Conservation (phyloP, 2,329 filamentous ascomycete genomes). For the Pestalotiopsis fici region DNA sequence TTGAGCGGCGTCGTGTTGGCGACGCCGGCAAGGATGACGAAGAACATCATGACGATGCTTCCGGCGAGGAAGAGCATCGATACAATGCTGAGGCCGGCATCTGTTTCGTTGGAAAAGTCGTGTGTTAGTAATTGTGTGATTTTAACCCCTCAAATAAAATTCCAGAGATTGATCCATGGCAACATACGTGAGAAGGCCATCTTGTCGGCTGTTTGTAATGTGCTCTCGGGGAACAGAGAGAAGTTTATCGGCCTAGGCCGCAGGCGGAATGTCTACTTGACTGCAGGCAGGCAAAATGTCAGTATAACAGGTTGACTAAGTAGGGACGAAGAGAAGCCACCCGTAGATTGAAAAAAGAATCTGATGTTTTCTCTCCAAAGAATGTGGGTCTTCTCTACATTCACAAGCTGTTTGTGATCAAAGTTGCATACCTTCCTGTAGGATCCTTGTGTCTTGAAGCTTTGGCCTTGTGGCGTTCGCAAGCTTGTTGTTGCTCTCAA, state of each 20-base stretch:
- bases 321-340: not conserved
- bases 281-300: not conserved
- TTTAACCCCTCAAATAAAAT: no score
- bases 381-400: not conserved
- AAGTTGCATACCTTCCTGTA: slow-evolving; percentile 2
- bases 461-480: not conserved
- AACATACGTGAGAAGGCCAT: slow-evolving; percentile 8
- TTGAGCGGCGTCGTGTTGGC: slow-evolving; percentile 58
- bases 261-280: not conserved
- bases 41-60: slow-evolving; percentile 57
- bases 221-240: not conserved
- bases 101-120: slow-evolving; percentile 26
- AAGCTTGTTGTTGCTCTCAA: not conserved
- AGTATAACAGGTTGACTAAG: not conserved
- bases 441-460: not conserved
- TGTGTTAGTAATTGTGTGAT: not conserved
- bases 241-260: not conserved
- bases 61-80: slow-evolving; percentile 51
- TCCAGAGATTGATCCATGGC: not conserved
- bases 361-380: not conserved
- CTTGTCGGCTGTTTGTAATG: not conserved
- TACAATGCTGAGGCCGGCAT: slow-evolving; percentile 40
- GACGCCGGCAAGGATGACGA: slow-evolving; percentile 59
- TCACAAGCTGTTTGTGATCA: not conserved
- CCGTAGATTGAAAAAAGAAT: not conserved